A percentile compares a stretch with the other conserved stretches of the same genome.
Evolutionary conservation across 2,329 filamentous ascomycete genomes (phyloP).

Genomic region (Talaromyces sp.): DNA sequence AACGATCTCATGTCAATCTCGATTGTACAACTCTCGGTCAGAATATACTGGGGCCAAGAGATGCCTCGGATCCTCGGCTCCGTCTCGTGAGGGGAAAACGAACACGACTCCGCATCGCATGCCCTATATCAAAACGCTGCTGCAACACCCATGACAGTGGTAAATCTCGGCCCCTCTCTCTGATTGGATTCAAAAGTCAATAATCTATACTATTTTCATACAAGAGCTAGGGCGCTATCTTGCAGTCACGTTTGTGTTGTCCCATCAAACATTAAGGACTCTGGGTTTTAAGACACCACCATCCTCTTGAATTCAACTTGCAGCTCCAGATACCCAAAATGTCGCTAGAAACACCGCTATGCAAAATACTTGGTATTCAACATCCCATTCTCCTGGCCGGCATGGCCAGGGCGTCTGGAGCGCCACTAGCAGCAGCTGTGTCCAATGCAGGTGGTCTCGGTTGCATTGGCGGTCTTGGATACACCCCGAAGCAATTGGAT

Average conservation of each 20-base stretch:
- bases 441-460: constrained; percentile 81
- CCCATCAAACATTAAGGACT: not conserved
- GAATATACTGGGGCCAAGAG: not conserved
- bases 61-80: not conserved
- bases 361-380: constrained; percentile 70
- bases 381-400: constrained; percentile 90
- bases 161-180: not conserved
- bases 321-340: constrained; percentile 14
- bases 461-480: constrained; percentile 58
- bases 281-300: not conserved
- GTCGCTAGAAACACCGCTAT: constrained; percentile 70
- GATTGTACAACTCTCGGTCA: not conserved
- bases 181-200: not conserved
- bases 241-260: not conserved
- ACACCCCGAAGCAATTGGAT: constrained; percentile 70
- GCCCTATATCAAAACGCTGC: not conserved
- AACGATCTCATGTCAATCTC: not conserved
- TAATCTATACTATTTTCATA: not conserved
- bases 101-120: not conserved
- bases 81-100: not conserved
- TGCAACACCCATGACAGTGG: not conserved
- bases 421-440: constrained; percentile 73
- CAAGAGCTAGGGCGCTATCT: not conserved
- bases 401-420: constrained; percentile 83
- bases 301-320: not conserved